phyloP scores from a whole-genome alignment of 2,329 filamentous ascomycete species.

The Colletotrichum melonis region DNA sequence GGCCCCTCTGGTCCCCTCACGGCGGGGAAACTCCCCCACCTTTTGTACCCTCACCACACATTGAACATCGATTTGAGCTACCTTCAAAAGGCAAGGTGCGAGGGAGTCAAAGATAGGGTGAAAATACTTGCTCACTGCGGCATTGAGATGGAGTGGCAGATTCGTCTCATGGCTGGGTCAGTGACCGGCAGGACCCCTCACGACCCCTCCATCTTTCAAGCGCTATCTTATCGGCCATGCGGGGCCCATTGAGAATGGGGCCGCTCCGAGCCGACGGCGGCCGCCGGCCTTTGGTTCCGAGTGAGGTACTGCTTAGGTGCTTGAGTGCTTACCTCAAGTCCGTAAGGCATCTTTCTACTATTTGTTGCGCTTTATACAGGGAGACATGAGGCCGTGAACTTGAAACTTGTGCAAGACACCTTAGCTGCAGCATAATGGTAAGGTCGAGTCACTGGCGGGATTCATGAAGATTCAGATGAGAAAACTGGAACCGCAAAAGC shows the following conservation, averaged over 20 bases:
- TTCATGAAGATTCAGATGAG: background rate
- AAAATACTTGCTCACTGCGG: background rate
- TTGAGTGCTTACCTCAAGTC: too few species aligned
- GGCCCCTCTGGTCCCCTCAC: background rate
- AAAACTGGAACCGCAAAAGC: background rate
- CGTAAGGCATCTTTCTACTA: too few species aligned
- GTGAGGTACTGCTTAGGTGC: background rate
- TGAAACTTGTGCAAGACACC: too few species aligned
- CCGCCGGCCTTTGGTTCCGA: constrained; percentile 16
- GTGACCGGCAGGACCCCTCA: background rate
- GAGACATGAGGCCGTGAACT: too few species aligned
- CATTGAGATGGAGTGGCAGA: background rate
- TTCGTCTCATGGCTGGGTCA: background rate
- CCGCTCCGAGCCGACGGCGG: constrained; percentile 30
- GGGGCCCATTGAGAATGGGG: background rate
- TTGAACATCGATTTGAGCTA: background rate
- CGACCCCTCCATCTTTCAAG: constrained; percentile 4
- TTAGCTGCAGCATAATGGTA: background rate
- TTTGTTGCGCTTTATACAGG: too few species aligned
- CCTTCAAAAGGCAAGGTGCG: background rate
- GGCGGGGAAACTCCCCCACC: background rate
- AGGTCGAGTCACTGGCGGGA: background rate
- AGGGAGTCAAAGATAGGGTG: background rate
- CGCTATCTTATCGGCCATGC: constrained; percentile 1
- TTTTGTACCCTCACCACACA: background rate